Conservation (phyloP, 257 asterid genomes). For the Lycium barbarum region DNA sequence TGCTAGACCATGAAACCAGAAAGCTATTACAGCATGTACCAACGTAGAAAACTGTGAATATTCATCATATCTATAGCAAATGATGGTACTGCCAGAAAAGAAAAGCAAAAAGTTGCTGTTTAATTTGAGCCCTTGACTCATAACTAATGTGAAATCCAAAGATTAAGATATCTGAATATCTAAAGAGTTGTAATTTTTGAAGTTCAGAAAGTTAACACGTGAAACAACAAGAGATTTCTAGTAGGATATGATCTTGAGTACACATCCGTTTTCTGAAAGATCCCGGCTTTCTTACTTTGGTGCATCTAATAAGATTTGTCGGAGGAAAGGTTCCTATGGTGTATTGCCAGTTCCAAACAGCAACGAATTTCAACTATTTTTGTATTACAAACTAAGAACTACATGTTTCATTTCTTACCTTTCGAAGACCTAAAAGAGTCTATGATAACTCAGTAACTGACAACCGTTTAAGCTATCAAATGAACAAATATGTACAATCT, state of each 20-base stretch:
- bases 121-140: not conserved
- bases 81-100: not conserved
- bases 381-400: not conserved
- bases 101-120: not conserved
- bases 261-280: not conserved
- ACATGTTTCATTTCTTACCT: not conserved
- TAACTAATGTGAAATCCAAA: not conserved
- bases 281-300: not conserved
- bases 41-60: not conserved
- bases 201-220: not conserved
- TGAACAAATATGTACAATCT: not conserved
- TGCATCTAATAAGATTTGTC: constrained; percentile 18
- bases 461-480: not conserved
- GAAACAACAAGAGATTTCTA: not conserved
- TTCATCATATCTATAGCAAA: not conserved
- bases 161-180: not conserved
- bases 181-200: not conserved
- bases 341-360: constrained; percentile 9
- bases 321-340: not conserved
- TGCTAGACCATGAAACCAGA: not conserved
- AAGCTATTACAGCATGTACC: not conserved
- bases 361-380: not conserved
- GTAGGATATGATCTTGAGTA: not conserved
- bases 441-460: not conserved
- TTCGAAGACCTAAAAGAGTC: not conserved